Evolutionary conservation across 352 stramenopile species (phyloP).

Genomic region (Phytophthora foliorum): DNA sequence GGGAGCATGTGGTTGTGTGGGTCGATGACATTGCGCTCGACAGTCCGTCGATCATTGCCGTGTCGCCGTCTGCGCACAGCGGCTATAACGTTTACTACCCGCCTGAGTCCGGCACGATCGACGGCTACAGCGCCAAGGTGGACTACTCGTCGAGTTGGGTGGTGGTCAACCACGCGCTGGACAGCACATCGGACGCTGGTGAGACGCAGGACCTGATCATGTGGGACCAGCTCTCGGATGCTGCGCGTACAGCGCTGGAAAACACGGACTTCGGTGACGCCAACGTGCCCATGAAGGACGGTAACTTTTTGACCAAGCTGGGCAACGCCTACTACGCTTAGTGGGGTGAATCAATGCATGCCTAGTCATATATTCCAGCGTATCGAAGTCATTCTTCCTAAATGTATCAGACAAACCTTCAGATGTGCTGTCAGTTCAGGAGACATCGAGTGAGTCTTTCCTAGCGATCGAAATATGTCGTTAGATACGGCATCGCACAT

Average conservation of each 20-base stretch:
- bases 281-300: slow-evolving; percentile 46
- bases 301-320: slow-evolving; percentile 40
- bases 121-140: slow-evolving; percentile 32
- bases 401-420: not conserved
- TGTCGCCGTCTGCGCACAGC: slow-evolving; percentile 34
- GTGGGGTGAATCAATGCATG: not conserved
- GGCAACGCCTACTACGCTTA: slow-evolving; percentile 32
- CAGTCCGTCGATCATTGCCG: slow-evolving; percentile 34
- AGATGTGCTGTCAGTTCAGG: too few relatives aligned
- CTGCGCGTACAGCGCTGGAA: slow-evolving; percentile 36
- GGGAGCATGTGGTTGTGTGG: slow-evolving; percentile 53
- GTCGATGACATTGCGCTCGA: slow-evolving; percentile 33
- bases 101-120: slow-evolving; percentile 21
- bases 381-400: not conserved
- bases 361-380: not conserved
- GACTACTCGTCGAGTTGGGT: slow-evolving; percentile 37
- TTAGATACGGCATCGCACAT: too few relatives aligned
- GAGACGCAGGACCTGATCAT: slow-evolving; percentile 42
- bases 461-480: too few relatives aligned
- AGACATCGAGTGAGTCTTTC: too few relatives aligned
- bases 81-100: slow-evolving; percentile 42
- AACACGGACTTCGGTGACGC: slow-evolving; percentile 43
- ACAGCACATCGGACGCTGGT: slow-evolving; percentile 26
- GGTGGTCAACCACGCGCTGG: slow-evolving; percentile 35
- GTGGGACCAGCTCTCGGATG: slow-evolving; percentile 36